These are phyloP conservation scores for Mycena citricolor DNA, from an alignment of 1,284 basidiomycete genomes.

Conservation along the genomic window DNA sequence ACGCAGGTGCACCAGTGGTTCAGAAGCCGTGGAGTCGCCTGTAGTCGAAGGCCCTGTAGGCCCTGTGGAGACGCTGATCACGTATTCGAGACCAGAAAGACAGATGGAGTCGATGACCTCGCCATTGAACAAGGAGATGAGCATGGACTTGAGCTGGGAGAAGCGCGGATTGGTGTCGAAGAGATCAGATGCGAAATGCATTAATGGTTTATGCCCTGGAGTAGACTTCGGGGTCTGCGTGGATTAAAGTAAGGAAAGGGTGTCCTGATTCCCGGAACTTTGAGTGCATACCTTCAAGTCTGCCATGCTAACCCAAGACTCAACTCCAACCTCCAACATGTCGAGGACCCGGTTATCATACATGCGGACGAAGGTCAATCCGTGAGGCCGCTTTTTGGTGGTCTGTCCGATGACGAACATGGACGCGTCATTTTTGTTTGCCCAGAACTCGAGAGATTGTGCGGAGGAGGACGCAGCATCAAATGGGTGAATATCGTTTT, in stretches of 20 bases:
- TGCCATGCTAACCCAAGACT: slow-evolving; percentile 75
- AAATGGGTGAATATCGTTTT: slow-evolving; percentile 91
- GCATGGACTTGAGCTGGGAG: slow-evolving; percentile 88
- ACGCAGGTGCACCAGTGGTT: slow-evolving; percentile 84
- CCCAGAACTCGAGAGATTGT: slow-evolving; percentile 89
- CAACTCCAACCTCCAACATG: slow-evolving; percentile 93
- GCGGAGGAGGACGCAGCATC: slow-evolving; percentile 66
- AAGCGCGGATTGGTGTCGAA: slow-evolving; percentile 92
- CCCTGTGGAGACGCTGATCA: slow-evolving; percentile 83
- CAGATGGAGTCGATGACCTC: slow-evolving; percentile 85
- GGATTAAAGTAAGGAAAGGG: slow-evolving; percentile 1
- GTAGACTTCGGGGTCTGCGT: slow-evolving; percentile 81
- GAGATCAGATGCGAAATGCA: slow-evolving; percentile 94
- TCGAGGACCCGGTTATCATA: slow-evolving; percentile 89
- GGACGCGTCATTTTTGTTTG: slow-evolving; percentile 90
- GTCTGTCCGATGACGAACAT: slow-evolving; percentile 91
- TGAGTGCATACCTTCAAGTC: slow-evolving; percentile 72
- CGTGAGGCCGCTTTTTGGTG: slow-evolving; percentile 93
- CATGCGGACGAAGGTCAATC: slow-evolving; percentile 84
- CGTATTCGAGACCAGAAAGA: slow-evolving; percentile 85
- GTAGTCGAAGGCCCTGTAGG: slow-evolving; percentile 46
- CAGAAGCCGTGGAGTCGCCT: slow-evolving; percentile 37
- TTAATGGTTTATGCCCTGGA: slow-evolving; percentile 88
- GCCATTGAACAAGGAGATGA: slow-evolving; percentile 89
- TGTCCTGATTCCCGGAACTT: neutral